Base-by-base conservation (phyloP, 768 basidiomycete species). In the Boletus huronensis region DNA sequence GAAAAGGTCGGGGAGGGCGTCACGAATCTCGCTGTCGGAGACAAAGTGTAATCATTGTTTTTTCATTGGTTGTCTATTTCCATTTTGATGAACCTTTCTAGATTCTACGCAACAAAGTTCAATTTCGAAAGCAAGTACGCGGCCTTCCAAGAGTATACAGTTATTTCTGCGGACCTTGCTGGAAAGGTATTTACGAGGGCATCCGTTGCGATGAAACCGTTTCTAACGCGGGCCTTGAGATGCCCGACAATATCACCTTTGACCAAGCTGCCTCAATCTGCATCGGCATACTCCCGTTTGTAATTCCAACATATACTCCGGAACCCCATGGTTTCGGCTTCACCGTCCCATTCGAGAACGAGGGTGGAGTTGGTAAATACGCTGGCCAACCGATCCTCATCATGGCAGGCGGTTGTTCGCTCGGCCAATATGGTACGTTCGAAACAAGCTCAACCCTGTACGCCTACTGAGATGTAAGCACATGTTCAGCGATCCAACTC, bases 251-350 rank as follows among this genome's bases (percentile, higher is more conserved):
- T 21, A 34, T 73, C 13, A 60, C 72, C 1, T 71, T 72, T 53
- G 72, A 75, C 28, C 52, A 74, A 45, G 76, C 67, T 0, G 60
- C 72, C 1, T 69, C 75, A 1, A 54, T 77, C 2, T 72, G 72
- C 4, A 38, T 70, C 23, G 73, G 51, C 1, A 55, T 75, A 16
- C 59, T 60, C 1, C 67, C 72, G 7, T 72, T 71, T 0, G 69
- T 65, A 17, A 39, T 69, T 40, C 11, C 62, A 16, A 69, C 74
- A 8, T 76, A 64, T 54, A 53, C 50, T 9, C 54, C 50, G 10
- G 46, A 56, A 23, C 64, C 66, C 3, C 45, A 58, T 21, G 68
- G 65, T 23, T 61, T 60, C 6, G 71, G 58, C 6, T 53, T 67
- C 6, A 42, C 52, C 3, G 50, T 67, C 26, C 70, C 19, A 2